Evolutionary conservation across 176 grass and related monocot species (phyloP).

Genomic region (Bothriochloa decipiens): DNA sequence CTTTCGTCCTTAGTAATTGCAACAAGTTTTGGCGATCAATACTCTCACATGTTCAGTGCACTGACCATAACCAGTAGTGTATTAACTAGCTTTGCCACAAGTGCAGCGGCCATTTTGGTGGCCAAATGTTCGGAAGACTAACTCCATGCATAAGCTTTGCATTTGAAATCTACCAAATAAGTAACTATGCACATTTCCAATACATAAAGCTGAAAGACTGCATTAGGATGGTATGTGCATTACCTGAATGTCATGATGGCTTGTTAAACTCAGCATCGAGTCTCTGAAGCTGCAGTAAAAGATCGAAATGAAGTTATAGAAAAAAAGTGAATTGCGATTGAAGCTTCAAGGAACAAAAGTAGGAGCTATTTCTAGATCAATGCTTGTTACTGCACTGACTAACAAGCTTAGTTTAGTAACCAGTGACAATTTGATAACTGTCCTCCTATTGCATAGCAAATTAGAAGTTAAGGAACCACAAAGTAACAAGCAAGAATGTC

Average conservation of each 20-base stretch:
- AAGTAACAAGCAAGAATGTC: neutral
- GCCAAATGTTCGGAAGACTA: neutral
- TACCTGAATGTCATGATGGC: constrained; percentile 76
- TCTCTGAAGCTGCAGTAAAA: constrained; percentile 88
- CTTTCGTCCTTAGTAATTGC: neutral
- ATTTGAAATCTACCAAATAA: constrained; percentile 30
- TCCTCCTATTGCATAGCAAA: neutral
- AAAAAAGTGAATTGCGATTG: constrained; percentile 18
- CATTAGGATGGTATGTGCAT: constrained; percentile 23
- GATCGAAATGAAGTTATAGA: constrained; percentile 34
- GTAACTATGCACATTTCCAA: constrained; percentile 4
- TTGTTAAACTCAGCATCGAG: constrained; percentile 74
- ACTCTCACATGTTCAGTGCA: neutral
- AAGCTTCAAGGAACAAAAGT: constrained; percentile 27
- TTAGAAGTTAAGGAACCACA: neutral
- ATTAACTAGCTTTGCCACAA: neutral
- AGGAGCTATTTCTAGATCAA: constrained; percentile 10
- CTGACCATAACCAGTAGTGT: neutral
- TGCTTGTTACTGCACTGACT: neutral
- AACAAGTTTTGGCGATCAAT: neutral
- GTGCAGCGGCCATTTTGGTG: neutral
- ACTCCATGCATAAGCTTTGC: neutral
- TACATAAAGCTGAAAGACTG: constrained; percentile 34
- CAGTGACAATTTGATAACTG: constrained; percentile 7
- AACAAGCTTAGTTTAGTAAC: constrained; percentile 8